These are phyloP conservation scores for Carex littledalei DNA, from an alignment of 176 grass and related monocot species.

Conservation along the genomic window DNA sequence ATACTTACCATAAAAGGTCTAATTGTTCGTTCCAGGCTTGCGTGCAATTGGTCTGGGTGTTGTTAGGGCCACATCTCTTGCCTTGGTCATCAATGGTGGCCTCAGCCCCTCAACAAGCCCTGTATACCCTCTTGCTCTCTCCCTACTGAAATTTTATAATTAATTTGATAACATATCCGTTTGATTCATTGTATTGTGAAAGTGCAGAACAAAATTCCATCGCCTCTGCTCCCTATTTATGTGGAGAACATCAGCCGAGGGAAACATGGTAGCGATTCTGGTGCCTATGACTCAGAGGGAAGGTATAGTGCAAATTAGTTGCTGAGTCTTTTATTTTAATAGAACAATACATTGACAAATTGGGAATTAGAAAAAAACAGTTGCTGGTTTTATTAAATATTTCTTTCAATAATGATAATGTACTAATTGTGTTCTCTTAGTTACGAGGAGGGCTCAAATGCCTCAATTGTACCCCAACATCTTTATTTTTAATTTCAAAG, in stretches of 20 bases:
- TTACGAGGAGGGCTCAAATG: too few species aligned
- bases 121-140: background rate
- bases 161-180: background rate
- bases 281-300: slow-evolving; percentile 50
- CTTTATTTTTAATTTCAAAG: too few species aligned
- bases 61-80: slow-evolving; percentile 3
- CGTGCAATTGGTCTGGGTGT: slow-evolving; percentile 34
- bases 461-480: too few species aligned
- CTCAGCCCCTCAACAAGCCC: slow-evolving; percentile 32
- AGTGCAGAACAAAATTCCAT: slow-evolving; percentile 28
- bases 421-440: too few species aligned
- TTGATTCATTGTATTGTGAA: too few species aligned
- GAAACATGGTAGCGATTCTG: slow-evolving; percentile 62
- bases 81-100: slow-evolving; percentile 40
- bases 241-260: slow-evolving; percentile 55
- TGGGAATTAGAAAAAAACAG: too few species aligned
- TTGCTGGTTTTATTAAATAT: too few species aligned
- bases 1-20: background rate
- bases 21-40: slow-evolving; percentile 21
- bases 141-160: background rate
- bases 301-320: slow-evolving; percentile 32
- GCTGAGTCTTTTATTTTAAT: background rate
- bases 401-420: too few species aligned
- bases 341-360: background rate
- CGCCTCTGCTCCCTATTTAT: slow-evolving; percentile 40